Base-by-base conservation (phyloP, 2,329 filamentous ascomycete species). In the Colletotrichum incanum region DNA sequence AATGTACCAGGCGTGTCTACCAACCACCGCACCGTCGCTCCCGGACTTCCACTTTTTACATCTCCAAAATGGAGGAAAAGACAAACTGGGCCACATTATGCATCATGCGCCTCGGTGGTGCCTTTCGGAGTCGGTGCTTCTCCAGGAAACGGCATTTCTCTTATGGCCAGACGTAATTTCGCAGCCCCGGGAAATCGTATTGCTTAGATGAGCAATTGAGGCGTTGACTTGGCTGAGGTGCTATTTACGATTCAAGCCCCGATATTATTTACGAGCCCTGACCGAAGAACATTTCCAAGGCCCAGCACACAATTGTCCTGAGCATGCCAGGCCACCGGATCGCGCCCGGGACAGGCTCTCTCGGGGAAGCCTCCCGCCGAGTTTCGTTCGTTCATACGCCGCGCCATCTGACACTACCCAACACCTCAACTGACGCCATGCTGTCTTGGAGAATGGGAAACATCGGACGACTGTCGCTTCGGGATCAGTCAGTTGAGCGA, bases 381-480 rank as follows among this genome's bases (percentile, higher is more conserved):
- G 59, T 47, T 47, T 72, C 47, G 12, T 41, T 60, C 47, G 20
- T 54, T 58, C 50, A 47, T 47, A 58, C 65, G 52, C 54, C 47
- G 65, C 66, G 39, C 70, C 45, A 56, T 49, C 45, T 60, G 39
- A 55, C 59, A 61, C 69, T 69, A 60, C 37, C 41, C 56, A 52
- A 60, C 54, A 70, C 70, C 59, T 65, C 69, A 49, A 72, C 69
- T 65, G 65, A 69, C 65, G 59, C 69, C 69, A 64, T 64, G 50
- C 50, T 55, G 68, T 69, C 65, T 64, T 69, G 69, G 59, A n/a
- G 47, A 52, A 18, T 62, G 47, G 55, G 37, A 52, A 39, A 58
- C 41, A 69, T 69, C 65, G 65, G 69, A 72, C 7, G 65, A 64
- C 65, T 60, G 52, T 59, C 65, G 54, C 69, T 55, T 69, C 34